phyloP scores from a whole-genome alignment of 148 eudicot genomes.

The Spergularia marina region DNA sequence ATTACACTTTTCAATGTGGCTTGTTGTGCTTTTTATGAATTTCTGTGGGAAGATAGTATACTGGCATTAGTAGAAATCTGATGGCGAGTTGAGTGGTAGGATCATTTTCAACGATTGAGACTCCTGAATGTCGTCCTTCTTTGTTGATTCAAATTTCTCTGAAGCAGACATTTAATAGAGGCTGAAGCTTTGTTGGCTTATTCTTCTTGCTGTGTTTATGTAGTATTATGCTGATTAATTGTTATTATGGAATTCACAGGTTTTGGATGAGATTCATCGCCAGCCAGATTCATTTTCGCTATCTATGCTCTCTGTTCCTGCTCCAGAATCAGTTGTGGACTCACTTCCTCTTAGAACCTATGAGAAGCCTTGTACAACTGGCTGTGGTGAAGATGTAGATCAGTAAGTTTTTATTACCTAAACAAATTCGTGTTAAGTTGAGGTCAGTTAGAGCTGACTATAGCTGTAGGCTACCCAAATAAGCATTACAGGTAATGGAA shows the following conservation, averaged over 20 bases:
- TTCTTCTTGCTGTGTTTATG: background rate
- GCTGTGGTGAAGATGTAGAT: slow-evolving; percentile 47
- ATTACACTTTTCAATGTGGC: no score
- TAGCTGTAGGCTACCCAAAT: background rate
- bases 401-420: slow-evolving; percentile 46
- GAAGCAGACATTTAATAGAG: no score
- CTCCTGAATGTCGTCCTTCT: background rate
- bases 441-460: background rate
- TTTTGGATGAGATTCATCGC: slow-evolving; percentile 78
- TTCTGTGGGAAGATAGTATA: no score
- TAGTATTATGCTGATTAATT: background rate
- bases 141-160: no score
- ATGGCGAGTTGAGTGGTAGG: no score
- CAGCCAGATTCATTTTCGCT: slow-evolving; percentile 71
- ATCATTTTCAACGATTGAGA: no score
- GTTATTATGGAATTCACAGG: slow-evolving; percentile 37
- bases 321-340: slow-evolving; percentile 74
- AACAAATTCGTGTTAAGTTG: background rate
- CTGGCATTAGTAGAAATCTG: no score
- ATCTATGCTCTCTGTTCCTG: slow-evolving; percentile 65
- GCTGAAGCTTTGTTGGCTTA: no score
- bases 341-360: slow-evolving; percentile 57
- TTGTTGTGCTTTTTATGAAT: no score
- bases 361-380: slow-evolving; percentile 35
- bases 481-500: background rate